Conservation (phyloP, 257 asterid genomes). For the Solanum rostratum region DNA sequence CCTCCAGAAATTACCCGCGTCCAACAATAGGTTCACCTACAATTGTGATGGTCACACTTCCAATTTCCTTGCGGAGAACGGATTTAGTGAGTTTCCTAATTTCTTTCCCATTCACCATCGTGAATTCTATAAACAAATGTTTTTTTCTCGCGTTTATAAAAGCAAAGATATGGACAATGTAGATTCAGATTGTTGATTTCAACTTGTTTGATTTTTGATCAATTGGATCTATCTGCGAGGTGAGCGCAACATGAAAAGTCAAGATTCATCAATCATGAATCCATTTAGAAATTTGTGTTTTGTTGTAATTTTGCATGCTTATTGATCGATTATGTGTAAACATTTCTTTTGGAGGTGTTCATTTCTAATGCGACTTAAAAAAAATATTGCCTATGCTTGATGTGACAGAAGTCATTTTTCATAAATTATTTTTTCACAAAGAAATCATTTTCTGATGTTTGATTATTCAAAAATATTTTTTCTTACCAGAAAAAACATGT, state of each 20-base stretch:
- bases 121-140: not conserved
- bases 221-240: not conserved
- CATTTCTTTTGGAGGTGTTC: not conserved
- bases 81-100: conserved; percentile 54
- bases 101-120: not conserved
- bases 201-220: not conserved
- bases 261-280: not conserved
- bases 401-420: not conserved
- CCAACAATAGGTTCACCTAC: conserved; percentile 88
- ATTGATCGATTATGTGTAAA: not conserved
- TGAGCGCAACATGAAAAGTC: not conserved
- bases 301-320: not conserved
- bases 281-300: not conserved
- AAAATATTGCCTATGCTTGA: not conserved
- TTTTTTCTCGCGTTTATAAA: not conserved
- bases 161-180: not conserved
- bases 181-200: not conserved
- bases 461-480: not conserved
- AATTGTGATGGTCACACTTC: conserved; percentile 93
- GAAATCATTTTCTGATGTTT: not conserved
- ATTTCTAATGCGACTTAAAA: not conserved
- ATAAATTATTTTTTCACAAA: not conserved
- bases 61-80: conserved; percentile 82
- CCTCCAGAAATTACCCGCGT: conserved; percentile 85
- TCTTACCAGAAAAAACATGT: not conserved